These are phyloP conservation scores for Papiliotrema laurentii DNA, from an alignment of 1,284 basidiomycete genomes.

Conservation along the genomic window DNA sequence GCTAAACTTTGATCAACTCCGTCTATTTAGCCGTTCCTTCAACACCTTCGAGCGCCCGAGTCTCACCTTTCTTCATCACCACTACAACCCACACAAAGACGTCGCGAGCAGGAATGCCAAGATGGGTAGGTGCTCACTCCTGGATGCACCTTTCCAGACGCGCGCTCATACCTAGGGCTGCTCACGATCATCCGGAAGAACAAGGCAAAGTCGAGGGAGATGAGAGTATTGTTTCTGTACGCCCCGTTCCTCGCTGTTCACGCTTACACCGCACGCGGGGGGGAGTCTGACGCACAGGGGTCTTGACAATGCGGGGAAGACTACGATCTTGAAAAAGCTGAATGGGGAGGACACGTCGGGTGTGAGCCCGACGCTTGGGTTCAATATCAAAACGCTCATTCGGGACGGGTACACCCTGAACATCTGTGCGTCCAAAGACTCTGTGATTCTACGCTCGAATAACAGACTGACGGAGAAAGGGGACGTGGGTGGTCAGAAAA, in stretches of 20 bases:
- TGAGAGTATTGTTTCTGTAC: conserved; percentile 92
- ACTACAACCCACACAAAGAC: no score
- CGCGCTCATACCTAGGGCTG: no score
- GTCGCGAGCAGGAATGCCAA: no score
- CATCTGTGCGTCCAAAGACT: conserved; percentile 71
- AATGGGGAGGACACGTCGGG: conserved; percentile 82
- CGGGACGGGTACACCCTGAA: conserved; percentile 90
- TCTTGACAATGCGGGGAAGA: conserved; percentile 99
- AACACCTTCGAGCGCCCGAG: no score
- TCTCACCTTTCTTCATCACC: no score
- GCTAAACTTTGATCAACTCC: no score
- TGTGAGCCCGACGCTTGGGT: conserved; percentile 92
- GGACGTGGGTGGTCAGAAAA: conserved; percentile 97
- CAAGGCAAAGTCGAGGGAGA: conserved; percentile 87
- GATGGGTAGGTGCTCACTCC: no score
- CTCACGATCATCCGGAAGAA: conserved; percentile 97
- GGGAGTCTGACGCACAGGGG: conserved; percentile 57
- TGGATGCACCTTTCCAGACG: no score
- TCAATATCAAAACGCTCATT: conserved; percentile 95
- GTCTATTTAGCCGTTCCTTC: no score
- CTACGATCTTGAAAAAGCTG: conserved; percentile 92
- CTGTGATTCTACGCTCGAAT: no score
- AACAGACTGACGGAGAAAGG: conserved; percentile 52
- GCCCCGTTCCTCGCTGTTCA: conserved; percentile 32
- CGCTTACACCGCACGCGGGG: no score